Evolutionary conservation across 2,329 filamentous ascomycete species (phyloP).

Genomic region (Curvularia lunata): DNA sequence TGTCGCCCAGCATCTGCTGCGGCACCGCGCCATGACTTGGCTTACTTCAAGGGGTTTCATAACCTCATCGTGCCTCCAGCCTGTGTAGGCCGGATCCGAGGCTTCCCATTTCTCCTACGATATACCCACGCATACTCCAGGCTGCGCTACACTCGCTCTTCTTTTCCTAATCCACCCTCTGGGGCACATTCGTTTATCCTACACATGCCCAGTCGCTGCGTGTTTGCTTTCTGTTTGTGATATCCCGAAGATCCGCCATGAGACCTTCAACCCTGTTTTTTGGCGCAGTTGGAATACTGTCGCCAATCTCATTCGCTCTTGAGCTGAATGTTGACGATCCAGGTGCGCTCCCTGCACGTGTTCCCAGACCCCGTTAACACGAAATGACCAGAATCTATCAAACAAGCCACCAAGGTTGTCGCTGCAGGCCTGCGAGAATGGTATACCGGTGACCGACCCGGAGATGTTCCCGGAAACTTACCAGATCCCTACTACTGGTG

Average conservation of each 20-base stretch:
- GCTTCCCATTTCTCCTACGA: slow-evolving; percentile 6
- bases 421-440: slow-evolving; percentile 68
- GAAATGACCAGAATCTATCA: slow-evolving; percentile 62
- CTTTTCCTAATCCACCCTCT: slow-evolving; percentile 8
- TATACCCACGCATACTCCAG: slow-evolving; percentile 1
- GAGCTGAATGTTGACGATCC: slow-evolving; percentile 27
- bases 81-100: not conserved
- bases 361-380: slow-evolving; percentile 14
- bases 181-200: slow-evolving; percentile 14
- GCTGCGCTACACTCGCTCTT: slow-evolving; percentile 19
- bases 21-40: slow-evolving; percentile 28
- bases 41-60: slow-evolving; percentile 25
- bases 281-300: slow-evolving; percentile 23
- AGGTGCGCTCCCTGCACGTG: slow-evolving; percentile 18
- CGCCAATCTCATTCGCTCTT: slow-evolving; percentile 25
- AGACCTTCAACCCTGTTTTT: slow-evolving; percentile 26
- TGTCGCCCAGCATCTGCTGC: slow-evolving; percentile 26
- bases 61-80: slow-evolving; percentile 21
- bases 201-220: slow-evolving; percentile 11
- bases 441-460: slow-evolving; percentile 67
- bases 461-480: slow-evolving; percentile 64
- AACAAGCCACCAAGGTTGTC: slow-evolving; percentile 64
- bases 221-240: slow-evolving; percentile 7
- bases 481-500: slow-evolving; percentile 52
- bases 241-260: slow-evolving; percentile 25